A percentile compares a stretch with the other conserved stretches of the same genome.
Evolutionary conservation across 257 asterid genomes (phyloP).

Genomic region (Plantago major): DNA sequence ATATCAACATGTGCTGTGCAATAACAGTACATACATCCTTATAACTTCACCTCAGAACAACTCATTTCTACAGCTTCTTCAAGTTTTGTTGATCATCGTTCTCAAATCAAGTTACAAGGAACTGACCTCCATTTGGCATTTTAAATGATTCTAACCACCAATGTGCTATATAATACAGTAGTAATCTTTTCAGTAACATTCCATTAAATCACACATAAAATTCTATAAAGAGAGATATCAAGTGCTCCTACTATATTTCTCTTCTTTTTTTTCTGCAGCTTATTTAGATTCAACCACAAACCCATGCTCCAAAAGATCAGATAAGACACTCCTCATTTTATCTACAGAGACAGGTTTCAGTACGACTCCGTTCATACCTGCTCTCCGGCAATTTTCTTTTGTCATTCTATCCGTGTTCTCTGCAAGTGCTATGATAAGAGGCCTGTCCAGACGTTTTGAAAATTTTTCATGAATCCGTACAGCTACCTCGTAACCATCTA

Average conservation of each 20-base stretch:
- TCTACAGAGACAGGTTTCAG: slow-evolving; percentile 82
- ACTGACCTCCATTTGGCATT: slow-evolving; percentile 2
- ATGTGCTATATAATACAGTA: not conserved
- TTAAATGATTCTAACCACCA: not conserved
- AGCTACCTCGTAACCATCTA: slow-evolving; percentile 58
- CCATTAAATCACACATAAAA: not conserved
- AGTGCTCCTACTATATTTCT: not conserved
- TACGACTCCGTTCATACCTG: slow-evolving; percentile 79
- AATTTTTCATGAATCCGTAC: slow-evolving; percentile 62
- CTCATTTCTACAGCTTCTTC: slow-evolving; percentile 22
- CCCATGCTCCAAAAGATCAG: slow-evolving; percentile 74
- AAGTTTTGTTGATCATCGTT: slow-evolving; percentile 21
- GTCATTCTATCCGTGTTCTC: slow-evolving; percentile 59
- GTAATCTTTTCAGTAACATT: not conserved
- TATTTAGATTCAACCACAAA: slow-evolving; percentile 45
- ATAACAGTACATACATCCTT: not conserved
- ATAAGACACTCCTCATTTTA: slow-evolving; percentile 75
- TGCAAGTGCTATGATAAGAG: slow-evolving; percentile 63
- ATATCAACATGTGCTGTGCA: slow-evolving; percentile 5
- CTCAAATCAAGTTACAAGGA: slow-evolving; percentile 14
- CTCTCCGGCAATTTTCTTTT: slow-evolving; percentile 73
- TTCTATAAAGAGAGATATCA: not conserved
- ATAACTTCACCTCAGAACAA: slow-evolving; percentile 26
- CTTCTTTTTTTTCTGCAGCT: not conserved
- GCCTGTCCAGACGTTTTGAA: slow-evolving; percentile 55